A percentile compares a stretch with the other conserved stretches of the same genome.
phyloP scores from a whole-genome alignment of 306 rosid genomes.

The Carpinus fangiana region DNA sequence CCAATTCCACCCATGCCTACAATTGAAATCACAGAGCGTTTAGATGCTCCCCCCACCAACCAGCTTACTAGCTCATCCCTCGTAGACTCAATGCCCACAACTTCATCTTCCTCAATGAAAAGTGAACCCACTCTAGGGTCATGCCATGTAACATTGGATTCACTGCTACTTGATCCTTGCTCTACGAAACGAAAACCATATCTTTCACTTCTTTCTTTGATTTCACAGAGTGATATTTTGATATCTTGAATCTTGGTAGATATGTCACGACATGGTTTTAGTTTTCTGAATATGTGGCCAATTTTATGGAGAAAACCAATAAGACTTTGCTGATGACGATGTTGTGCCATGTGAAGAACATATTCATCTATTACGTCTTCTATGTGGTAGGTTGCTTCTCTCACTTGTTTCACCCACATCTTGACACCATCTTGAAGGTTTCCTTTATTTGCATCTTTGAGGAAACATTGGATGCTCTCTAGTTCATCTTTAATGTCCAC shows the following conservation, averaged over 20 bases:
- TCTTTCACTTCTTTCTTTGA: slow-evolving; percentile 8
- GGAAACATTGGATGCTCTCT: slow-evolving; percentile 3
- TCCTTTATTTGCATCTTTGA: neutral
- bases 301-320: neutral
- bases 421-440: neutral
- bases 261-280: slow-evolving; percentile 4
- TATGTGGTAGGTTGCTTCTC: neutral
- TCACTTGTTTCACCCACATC: slow-evolving; percentile 10
- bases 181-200: neutral
- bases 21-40: neutral
- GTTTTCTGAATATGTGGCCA: neutral
- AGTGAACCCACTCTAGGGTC: slow-evolving; percentile 1
- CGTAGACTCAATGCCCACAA: neutral
- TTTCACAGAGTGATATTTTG: neutral
- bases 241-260: neutral
- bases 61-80: neutral
- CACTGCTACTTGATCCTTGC: neutral
- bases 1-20: neutral
- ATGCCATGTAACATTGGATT: neutral
- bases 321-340: neutral
- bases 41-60: neutral
- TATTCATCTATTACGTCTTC: slow-evolving; percentile 11
- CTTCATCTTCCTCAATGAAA: neutral
- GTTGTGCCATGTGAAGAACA: neutral
- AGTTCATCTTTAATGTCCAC: slow-evolving; percentile 4